phyloP scores from a whole-genome alignment of 805 yeast species.

The Kluyveromyces wickerhamii region DNA sequence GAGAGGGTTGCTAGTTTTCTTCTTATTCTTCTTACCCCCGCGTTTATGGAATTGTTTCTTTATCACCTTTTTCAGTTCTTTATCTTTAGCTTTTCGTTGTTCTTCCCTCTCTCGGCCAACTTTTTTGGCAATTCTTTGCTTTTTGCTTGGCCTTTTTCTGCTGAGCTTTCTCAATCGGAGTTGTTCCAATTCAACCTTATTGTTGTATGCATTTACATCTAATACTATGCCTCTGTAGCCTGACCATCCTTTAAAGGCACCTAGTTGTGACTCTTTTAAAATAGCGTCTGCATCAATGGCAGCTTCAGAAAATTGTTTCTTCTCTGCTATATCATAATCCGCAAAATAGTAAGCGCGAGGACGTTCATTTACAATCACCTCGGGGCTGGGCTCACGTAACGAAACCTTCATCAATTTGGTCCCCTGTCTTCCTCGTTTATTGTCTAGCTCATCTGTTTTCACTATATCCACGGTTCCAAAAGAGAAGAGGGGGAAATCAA shows the following conservation, averaged over 20 bases:
- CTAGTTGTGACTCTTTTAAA: slow-evolving; percentile 9
- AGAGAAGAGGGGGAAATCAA: slow-evolving; percentile 27
- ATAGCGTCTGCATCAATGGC: slow-evolving; percentile 18
- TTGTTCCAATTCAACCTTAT: slow-evolving; percentile 10
- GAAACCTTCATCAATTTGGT: slow-evolving; percentile 22
- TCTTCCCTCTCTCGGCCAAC: slow-evolving; percentile 16
- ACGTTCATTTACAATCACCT: slow-evolving; percentile 15
- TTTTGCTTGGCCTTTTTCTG: slow-evolving; percentile 26
- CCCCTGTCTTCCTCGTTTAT: slow-evolving; percentile 9
- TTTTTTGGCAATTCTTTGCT: slow-evolving; percentile 25
- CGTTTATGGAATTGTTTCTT: slow-evolving; percentile 31
- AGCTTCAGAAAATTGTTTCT: slow-evolving; percentile 10
- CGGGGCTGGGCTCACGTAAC: slow-evolving; percentile 18
- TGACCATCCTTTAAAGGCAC: slow-evolving; percentile 10
- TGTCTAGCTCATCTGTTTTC: background rate
- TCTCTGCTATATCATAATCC: slow-evolving; percentile 10
- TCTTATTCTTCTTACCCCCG: slow-evolving; percentile 32
- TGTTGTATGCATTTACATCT: slow-evolving; percentile 15
- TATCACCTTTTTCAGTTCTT: slow-evolving; percentile 20
- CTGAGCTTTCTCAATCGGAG: slow-evolving; percentile 11
- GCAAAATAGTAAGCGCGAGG: slow-evolving; percentile 21
- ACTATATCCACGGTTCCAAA: slow-evolving; percentile 7
- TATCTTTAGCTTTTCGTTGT: slow-evolving; percentile 19
- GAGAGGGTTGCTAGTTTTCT: slow-evolving; percentile 16
- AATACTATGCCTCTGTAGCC: slow-evolving; percentile 13